Evolutionary conservation across 257 asterid genomes (phyloP).

Genomic region (Solanum gracilifrons): DNA sequence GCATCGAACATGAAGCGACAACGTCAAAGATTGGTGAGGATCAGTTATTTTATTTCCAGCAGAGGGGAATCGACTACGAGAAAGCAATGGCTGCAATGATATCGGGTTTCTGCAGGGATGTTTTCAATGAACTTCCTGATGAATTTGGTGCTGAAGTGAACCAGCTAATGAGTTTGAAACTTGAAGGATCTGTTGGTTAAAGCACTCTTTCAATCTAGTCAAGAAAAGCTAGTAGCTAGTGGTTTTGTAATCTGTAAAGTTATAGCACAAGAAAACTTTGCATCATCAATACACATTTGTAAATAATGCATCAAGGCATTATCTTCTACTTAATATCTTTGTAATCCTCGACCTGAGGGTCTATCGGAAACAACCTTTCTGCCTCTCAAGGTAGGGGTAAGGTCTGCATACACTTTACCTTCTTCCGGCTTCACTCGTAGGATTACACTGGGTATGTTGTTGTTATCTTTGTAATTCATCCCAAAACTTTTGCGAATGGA

Average conservation of each 20-base stretch:
- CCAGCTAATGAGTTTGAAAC: slow-evolving; percentile 89
- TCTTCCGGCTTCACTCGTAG: neutral
- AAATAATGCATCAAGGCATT: neutral
- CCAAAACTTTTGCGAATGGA: neutral
- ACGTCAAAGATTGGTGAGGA: slow-evolving; percentile 90
- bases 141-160: slow-evolving; percentile 96
- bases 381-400: neutral
- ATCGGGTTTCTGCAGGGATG: slow-evolving; percentile 86
- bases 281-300: neutral
- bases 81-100: slow-evolving; percentile 96
- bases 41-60: slow-evolving; percentile 89
- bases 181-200: slow-evolving; percentile 94
- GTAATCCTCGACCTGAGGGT: neutral
- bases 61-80: slow-evolving; percentile 84
- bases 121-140: slow-evolving; percentile 82
- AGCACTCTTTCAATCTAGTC: neutral
- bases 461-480: neutral
- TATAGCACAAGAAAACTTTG: neutral
- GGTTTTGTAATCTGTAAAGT: neutral
- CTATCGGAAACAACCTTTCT: neutral
- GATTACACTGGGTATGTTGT: neutral
- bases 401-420: neutral
- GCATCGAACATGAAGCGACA: slow-evolving; percentile 84
- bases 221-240: neutral
- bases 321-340: neutral